Base-by-base conservation (phyloP, 805 yeast species). In the Candida michaelii region DNA sequence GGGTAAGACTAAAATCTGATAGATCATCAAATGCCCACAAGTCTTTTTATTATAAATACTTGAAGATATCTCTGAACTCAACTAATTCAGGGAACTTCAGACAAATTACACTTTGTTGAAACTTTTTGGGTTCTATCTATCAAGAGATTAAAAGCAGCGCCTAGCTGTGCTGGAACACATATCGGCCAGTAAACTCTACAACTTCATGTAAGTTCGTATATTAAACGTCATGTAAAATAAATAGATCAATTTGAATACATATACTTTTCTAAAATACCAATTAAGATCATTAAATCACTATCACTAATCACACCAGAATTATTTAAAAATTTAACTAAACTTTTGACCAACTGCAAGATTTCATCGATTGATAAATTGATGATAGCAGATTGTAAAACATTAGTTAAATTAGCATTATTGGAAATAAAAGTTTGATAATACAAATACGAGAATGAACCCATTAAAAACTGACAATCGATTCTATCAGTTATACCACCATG, bases 401-500 rank as follows among this genome's bases (percentile, higher is more conserved):
- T 74, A 27, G 89, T 91, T 42, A 88, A 82, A 42, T 83, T 83
- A 48, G 83, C 69, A 61, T 83, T 81, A 49, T 80, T 79, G 27
- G 91, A 82, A 51, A 93, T 78, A 62, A 93, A 93, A 2, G 97
- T 88, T 64, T 91, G 97, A 65, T 83, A 90, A 68, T 93, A 93
- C 51, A 93, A 73, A 59, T 89, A 90, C 25, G 93, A 78, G 60
- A 93, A 93, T 30, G 95, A 87, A 10, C 99, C 99, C 98, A 93
- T 93, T 54, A 93, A 72, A 60, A 91, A 93, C 68, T 93, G 98
- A 67, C 99, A 93, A 67, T 93, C 99, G 72, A 93, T 83, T 68
- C 99, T 79, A 62, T 93, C 99, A 18, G 97, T 90, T 52, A 93
- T 83, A 53, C 99, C 99, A 49, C 99, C 99, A 60, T 93, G 99